phyloP scores from a whole-genome alignment of 768 basidiomycete genomes.

The Tricholoma bakamatsutake region DNA sequence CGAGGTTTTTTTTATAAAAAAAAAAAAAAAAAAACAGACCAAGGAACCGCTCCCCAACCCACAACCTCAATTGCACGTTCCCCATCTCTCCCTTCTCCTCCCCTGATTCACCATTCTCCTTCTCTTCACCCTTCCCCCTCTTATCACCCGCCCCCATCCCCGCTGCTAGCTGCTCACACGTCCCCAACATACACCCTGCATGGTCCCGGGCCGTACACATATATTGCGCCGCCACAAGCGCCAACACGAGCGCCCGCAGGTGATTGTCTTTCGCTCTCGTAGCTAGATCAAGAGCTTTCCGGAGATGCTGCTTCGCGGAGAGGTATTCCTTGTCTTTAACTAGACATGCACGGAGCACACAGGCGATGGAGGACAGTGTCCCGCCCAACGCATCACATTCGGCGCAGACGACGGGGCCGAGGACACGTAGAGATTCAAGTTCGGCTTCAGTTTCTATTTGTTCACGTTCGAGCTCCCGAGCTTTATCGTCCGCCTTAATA shows the following conservation, averaged over 20 bases:
- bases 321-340: constrained; percentile 42
- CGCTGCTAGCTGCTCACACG: constrained; percentile 65
- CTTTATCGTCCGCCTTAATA: background rate
- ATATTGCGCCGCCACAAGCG: constrained; percentile 66
- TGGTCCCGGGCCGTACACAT: constrained; percentile 66
- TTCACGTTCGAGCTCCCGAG: background rate
- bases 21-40: constrained; percentile 34
- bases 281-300: constrained; percentile 52
- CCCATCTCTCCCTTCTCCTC: constrained; percentile 34
- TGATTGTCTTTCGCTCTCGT: constrained; percentile 63
- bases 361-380: constrained; percentile 47
- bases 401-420: constrained; percentile 32
- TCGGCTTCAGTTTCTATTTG: constrained; percentile 16
- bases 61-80: constrained; percentile 59
- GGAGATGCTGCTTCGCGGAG: constrained; percentile 59
- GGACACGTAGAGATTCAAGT: constrained; percentile 24
- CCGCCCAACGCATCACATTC: constrained; percentile 49
- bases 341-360: constrained; percentile 48
- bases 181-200: constrained; percentile 57
- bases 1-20: too few relatives aligned
- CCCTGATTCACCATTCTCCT: constrained; percentile 7
- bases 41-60: constrained; percentile 66
- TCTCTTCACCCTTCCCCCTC: background rate
- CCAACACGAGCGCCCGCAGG: constrained; percentile 62
- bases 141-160: constrained; percentile 50